Evolutionary conservation across 1,284 basidiomycete species (phyloP), one percentile per base, ranked within the genome.

Genomic region (Moniliophthora roreri): DNA sequence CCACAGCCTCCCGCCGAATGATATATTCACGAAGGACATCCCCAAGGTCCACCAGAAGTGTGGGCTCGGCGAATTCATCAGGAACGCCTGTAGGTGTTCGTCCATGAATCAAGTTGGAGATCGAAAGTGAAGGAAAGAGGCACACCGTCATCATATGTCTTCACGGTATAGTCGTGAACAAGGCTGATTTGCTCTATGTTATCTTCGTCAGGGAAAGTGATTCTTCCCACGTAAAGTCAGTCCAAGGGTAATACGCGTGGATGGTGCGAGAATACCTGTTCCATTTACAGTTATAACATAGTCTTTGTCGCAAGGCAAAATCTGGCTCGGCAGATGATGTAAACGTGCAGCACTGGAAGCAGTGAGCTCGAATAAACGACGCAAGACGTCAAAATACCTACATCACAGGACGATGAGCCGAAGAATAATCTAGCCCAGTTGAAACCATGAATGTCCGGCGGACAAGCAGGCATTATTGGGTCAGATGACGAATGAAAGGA

Each of bases 381-480:
- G n/a, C n/a, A n/a, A n/a, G n/a, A n/a, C n/a, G 39, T 40, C 16
- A 21, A 24, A 18, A n/a, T 26, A 46, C 44, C 4, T 32, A 46
- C 44, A 24, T 46, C 44, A 18, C 44, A 46, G n/a, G 7, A 9
- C 21, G 26, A 5, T 3, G 44, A 15, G 28, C 44, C 44, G n/a
- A 46, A 46, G 11, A 46, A 32, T 18, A 46, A 11, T 46, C 44
- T 24, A 16, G 44, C 44, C 44, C 44, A 46, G n/a, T 32, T n/a
- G 24, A 6, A 46, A 18, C 44, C 44, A 32, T 46, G n/a, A 2
- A 46, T 28, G 15, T 46, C 44, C 7, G 9, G 11, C 7, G 44
- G 44, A n/a, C 44, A 46, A 13, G 24, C 4, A 26, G 44, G 44
- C 8, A 28, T 18, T 16, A 4, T 7, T n/a, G 44, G 44, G 44